Evolutionary conservation across 768 basidiomycete species (phyloP).

Genomic region (Leccinum sublutescens): DNA sequence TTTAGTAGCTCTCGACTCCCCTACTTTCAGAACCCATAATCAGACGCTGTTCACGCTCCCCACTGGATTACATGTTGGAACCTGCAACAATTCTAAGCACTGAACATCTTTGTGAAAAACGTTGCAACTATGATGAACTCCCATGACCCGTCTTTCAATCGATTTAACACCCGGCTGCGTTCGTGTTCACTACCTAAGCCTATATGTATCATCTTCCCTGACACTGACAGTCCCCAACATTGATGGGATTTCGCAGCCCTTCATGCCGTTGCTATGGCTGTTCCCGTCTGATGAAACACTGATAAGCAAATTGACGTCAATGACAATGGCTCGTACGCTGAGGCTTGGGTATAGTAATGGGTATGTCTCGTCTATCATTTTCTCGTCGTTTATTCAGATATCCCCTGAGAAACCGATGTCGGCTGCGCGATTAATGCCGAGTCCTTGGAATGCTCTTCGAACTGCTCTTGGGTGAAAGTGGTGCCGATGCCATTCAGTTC

Average conservation of each 20-base stretch:
- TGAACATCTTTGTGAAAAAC: slow-evolving; percentile 11
- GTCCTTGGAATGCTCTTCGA: too few relatives aligned
- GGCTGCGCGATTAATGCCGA: too few relatives aligned
- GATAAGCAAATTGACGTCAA: slow-evolving; percentile 12
- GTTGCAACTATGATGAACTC: slow-evolving; percentile 6
- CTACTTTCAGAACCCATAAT: not conserved
- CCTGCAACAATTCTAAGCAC: slow-evolving; percentile 1
- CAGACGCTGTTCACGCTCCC: not conserved
- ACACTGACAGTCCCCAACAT: too few relatives aligned
- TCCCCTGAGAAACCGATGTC: too few relatives aligned
- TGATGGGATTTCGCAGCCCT: slow-evolving; percentile 9
- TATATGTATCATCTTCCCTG: too few relatives aligned
- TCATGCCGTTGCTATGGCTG: slow-evolving; percentile 13
- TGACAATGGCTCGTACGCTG: not conserved
- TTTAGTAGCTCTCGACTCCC: too few relatives aligned
- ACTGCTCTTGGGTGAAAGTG: too few relatives aligned
- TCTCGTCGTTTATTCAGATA: too few relatives aligned
- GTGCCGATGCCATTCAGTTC: not conserved
- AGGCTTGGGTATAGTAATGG: not conserved
- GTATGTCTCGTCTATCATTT: not conserved
- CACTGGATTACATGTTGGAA: slow-evolving; percentile 6
- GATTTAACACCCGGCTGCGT: slow-evolving; percentile 13
- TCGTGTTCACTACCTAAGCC: slow-evolving; percentile 1
- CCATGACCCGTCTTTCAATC: not conserved
- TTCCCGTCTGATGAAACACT: slow-evolving; percentile 19